These are phyloP conservation scores for Puccinia brachypodii DNA, from an alignment of 1,284 basidiomycete genomes.

Conservation along the genomic window DNA sequence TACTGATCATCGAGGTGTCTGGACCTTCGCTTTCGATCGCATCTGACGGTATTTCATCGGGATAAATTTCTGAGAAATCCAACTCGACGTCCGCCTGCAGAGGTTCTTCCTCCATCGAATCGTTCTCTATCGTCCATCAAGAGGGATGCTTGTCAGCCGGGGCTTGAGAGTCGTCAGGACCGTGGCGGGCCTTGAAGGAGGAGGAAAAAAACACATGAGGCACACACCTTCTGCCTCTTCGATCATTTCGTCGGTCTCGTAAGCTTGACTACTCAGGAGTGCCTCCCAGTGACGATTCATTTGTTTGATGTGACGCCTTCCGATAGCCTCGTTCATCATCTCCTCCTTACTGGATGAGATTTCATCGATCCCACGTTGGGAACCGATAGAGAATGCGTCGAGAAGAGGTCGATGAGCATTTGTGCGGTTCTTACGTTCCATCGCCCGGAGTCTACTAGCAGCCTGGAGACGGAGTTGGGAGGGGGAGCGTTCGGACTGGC, in stretches of 20 bases:
- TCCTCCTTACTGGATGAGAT: background rate
- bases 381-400: conserved; percentile 18
- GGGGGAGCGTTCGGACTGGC: background rate
- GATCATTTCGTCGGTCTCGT: conserved; percentile 28
- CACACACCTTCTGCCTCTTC: conserved; percentile 28
- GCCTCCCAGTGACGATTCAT: conserved; percentile 22
- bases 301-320: conserved; percentile 34
- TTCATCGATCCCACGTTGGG: conserved; percentile 11
- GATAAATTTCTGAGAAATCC: conserved; percentile 18
- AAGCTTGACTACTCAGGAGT: conserved; percentile 16
- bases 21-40: background rate
- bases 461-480: conserved; percentile 30
- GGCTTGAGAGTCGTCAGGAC: background rate
- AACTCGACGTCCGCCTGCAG: background rate
- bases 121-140: background rate
- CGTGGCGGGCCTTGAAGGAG: background rate
- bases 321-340: conserved; percentile 14
- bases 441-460: conserved; percentile 5
- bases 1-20: conserved; percentile 11
- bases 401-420: conserved; percentile 18
- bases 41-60: background rate
- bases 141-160: background rate
- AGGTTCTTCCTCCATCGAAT: background rate
- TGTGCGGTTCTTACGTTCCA: conserved; percentile 12
- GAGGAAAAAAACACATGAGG: background rate